Evolutionary conservation across 2,329 filamentous ascomycete species (phyloP).

Genomic region (Hymenotorrendiella dingleyae): DNA sequence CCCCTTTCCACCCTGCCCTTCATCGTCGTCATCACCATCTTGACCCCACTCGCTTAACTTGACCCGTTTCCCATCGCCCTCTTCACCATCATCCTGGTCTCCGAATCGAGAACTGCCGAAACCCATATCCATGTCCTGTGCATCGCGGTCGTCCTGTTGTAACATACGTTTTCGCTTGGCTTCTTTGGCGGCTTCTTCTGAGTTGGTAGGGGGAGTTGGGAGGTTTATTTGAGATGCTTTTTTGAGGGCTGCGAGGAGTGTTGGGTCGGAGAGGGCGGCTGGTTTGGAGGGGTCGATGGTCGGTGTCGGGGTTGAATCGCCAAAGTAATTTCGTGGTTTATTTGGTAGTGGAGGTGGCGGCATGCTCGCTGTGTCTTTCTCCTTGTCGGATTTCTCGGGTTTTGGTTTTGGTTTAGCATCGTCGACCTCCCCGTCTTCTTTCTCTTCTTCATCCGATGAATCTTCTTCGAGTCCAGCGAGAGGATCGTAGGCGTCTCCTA

Average conservation of each 20-base stretch:
- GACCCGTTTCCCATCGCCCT: slow-evolving; percentile 61
- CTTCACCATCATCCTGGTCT: slow-evolving; percentile 79
- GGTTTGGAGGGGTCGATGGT: slow-evolving; percentile 31
- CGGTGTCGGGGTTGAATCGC: slow-evolving; percentile 44
- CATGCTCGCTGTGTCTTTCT: slow-evolving; percentile 32
- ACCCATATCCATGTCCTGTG: slow-evolving; percentile 88
- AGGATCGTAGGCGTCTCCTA: slow-evolving; percentile 62
- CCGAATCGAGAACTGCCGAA: slow-evolving; percentile 85
- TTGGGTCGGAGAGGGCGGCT: slow-evolving; percentile 63
- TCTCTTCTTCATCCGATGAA: slow-evolving; percentile 36
- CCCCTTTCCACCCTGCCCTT: slow-evolving; percentile 37
- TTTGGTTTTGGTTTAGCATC: slow-evolving; percentile 10
- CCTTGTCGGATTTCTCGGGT: slow-evolving; percentile 3
- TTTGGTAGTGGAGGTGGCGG: slow-evolving; percentile 40
- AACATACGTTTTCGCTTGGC: slow-evolving; percentile 71
- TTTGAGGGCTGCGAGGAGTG: slow-evolving; percentile 77
- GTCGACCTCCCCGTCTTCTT: slow-evolving; percentile 34
- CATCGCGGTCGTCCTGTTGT: slow-evolving; percentile 67
- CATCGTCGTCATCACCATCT: slow-evolving; percentile 42
- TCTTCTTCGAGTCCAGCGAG: slow-evolving; percentile 50
- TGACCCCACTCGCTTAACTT: slow-evolving; percentile 63
- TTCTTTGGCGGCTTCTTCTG: slow-evolving; percentile 50
- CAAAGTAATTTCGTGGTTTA: slow-evolving; percentile 53
- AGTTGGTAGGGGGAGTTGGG: slow-evolving; percentile 33
- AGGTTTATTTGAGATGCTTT: slow-evolving; percentile 67